Evolutionary conservation across 1,284 basidiomycete species (phyloP).

Genomic region (Ganoderma lucidum): DNA sequence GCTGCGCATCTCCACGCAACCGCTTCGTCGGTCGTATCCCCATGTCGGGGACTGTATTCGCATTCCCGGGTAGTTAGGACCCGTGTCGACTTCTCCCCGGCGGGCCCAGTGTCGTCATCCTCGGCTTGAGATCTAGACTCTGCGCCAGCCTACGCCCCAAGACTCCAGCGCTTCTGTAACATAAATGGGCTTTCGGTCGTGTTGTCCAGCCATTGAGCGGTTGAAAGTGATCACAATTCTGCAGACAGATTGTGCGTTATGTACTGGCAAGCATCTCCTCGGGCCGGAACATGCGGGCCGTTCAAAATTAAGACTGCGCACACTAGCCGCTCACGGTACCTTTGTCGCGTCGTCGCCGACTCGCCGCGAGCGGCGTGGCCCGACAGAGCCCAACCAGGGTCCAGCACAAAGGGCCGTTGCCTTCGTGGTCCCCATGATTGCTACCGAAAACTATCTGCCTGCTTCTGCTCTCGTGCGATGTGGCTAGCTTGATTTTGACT

Average conservation of each 20-base stretch:
- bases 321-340: neutral
- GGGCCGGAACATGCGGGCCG: neutral
- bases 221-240: neutral
- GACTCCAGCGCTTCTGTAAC: neutral
- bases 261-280: neutral
- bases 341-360: neutral
- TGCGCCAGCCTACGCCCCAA: neutral
- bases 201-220: neutral
- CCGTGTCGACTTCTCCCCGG: neutral
- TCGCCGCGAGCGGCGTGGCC: too few species aligned
- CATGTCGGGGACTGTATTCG: neutral
- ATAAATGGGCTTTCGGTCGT: neutral
- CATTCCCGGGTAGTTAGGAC: neutral
- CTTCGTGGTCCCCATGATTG: neutral
- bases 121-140: neutral
- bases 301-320: neutral
- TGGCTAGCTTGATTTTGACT: neutral
- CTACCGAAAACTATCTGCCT: neutral
- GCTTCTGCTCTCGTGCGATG: neutral
- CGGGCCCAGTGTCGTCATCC: neutral
- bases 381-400: too few species aligned
- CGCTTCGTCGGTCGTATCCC: neutral
- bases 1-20: neutral
- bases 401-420: neutral
- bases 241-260: neutral